These are phyloP conservation scores for Fagus crenata DNA, from an alignment of 306 rosid species.

Conservation along the genomic window DNA sequence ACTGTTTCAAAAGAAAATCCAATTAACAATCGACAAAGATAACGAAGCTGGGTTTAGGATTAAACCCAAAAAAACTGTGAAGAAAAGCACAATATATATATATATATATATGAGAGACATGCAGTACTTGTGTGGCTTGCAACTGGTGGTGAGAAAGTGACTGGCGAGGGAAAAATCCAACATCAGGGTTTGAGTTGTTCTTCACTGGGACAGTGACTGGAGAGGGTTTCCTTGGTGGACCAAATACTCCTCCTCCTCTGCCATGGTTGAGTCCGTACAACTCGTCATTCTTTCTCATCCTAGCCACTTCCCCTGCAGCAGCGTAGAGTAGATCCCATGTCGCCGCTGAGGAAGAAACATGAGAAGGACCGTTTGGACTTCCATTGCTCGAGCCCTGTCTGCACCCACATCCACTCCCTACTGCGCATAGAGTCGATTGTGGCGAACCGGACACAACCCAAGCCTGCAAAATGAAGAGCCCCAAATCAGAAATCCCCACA, in stretches of 20 bases:
- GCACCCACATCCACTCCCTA: conserved; percentile 49
- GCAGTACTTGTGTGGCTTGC: conserved; percentile 51
- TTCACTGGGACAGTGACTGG: conserved; percentile 29
- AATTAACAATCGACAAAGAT: not conserved
- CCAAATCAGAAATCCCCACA: not conserved
- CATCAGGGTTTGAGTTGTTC: conserved; percentile 30
- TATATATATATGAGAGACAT: not conserved
- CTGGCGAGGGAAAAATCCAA: conserved; percentile 30
- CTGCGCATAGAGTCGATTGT: conserved; percentile 58
- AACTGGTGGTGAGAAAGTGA: conserved; percentile 50
- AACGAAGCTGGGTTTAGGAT: not conserved
- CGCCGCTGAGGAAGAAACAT: conserved; percentile 30
- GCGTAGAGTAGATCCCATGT: conserved; percentile 73
- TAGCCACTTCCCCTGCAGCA: conserved; percentile 66
- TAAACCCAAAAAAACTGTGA: not conserved
- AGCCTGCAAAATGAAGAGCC: conserved; percentile 24
- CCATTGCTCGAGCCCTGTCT: conserved; percentile 56
- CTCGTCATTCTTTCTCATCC: conserved; percentile 50
- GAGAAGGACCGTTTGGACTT: conserved; percentile 49
- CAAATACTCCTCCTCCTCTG: conserved; percentile 22
- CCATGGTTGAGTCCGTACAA: conserved; percentile 13
- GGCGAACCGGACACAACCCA: conserved; percentile 48
- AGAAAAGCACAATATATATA: no score
- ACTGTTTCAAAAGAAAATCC: conserved; percentile 18
- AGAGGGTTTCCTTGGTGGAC: conserved; percentile 35